Base-by-base conservation (phyloP, 768 basidiomycete species). In the Tricholoma hemisulphureum region DNA sequence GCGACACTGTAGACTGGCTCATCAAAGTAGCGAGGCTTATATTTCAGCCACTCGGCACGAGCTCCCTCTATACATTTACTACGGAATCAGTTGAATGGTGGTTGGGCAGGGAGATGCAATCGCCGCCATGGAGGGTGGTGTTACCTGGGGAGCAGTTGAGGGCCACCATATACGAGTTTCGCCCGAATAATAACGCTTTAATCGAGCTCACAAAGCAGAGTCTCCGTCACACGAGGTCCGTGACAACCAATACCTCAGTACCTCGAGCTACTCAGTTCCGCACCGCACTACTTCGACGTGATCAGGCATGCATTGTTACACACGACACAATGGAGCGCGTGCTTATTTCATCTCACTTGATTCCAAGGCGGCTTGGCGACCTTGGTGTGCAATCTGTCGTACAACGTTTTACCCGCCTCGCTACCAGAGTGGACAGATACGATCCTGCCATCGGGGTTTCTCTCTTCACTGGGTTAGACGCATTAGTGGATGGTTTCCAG, bases 51-150 rank as follows among this genome's bases (percentile, higher is more conserved):
- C 61, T 57, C 18, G 58, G 61, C 34, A 52, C 53, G 16, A 58
- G 63, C 63, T 62, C 61, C 41, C 55, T 64, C 28, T 64, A 62
- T 55, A 64, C 61, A 5, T 64, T 64, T 43, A 62, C 61, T 54
- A 64, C 52, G n/a, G 55, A 55, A 28, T 51, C 61, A 32, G 21
- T 57, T 16, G 61, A 57, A 56, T 61, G 32, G 49, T 64, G 63
- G 63, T 59, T 61, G 51, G 51, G 50, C 32, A 64, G 55, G 58
- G 57, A 62, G 51, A 61, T 59, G 58, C 49, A 62, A 28, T 46
- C 52, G 18, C 0, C 52, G 28, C 29, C 18, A 8, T 64, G 63
- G 61, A 61, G 35, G 55, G 16, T 18, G 32, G 58, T 62, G 41
- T 2, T 43, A 49, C 34, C 39, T 20, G 58, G 63, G 18, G 58